A percentile compares a stretch with the other conserved stretches of the same genome.
Evolutionary conservation across 2,329 filamentous ascomycete genomes (phyloP).

Genomic region (Venturiaceae sp.): DNA sequence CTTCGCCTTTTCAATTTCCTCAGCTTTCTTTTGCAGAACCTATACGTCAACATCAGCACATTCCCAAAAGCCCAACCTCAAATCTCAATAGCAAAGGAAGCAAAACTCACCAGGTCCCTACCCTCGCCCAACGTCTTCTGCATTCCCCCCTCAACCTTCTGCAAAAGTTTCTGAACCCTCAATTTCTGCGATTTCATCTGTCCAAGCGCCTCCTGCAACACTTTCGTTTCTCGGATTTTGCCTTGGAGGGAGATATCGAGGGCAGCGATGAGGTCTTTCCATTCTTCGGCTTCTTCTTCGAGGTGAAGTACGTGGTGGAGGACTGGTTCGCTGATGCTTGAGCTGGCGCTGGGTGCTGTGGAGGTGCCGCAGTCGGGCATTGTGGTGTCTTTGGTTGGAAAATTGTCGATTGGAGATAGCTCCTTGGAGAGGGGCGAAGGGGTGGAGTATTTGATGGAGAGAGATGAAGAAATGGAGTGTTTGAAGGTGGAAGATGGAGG

Average conservation of each 20-base stretch:
- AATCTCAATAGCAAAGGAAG: too few relatives aligned
- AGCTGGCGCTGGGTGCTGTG: not conserved
- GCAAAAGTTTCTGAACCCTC: not conserved
- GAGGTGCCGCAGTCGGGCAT: not conserved
- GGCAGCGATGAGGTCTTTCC: not conserved
- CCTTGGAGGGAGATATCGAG: not conserved
- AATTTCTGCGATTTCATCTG: not conserved
- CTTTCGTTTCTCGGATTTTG: not conserved
- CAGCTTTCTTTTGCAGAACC: not conserved
- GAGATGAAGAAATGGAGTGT: not conserved
- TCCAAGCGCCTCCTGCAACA: not conserved
- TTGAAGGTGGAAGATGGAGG: not conserved
- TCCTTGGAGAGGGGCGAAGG: not conserved
- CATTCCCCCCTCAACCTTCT: not conserved
- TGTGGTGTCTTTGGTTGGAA: not conserved
- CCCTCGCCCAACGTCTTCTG: not conserved
- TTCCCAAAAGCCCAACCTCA: too few relatives aligned
- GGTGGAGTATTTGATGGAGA: not conserved
- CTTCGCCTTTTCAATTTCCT: not conserved
- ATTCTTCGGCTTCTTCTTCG: not conserved
- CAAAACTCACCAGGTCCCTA: not conserved
- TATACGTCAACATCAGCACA: not conserved
- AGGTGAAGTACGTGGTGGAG: not conserved
- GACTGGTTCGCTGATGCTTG: not conserved
- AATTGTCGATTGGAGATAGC: not conserved